These are phyloP conservation scores for Sarocladium brachiariae DNA, from an alignment of 2,329 filamentous ascomycete genomes.

Conservation along the genomic window DNA sequence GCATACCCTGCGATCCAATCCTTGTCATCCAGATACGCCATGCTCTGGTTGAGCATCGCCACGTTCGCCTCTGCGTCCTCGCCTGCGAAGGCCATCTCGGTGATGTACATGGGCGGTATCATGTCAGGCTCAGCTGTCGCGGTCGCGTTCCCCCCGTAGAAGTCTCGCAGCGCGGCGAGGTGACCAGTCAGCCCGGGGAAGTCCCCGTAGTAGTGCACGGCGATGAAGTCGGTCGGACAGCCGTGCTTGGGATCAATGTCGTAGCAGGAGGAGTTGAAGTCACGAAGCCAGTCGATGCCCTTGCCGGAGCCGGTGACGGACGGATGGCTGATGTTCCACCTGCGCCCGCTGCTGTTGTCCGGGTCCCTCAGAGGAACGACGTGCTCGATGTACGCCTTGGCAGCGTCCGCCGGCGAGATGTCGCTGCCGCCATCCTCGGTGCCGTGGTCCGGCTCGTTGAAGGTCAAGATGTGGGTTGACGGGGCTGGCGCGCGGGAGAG, in stretches of 20 bases:
- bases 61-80: slow-evolving; percentile 25
- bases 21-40: slow-evolving; percentile 26
- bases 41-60: slow-evolving; percentile 33
- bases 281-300: slow-evolving; percentile 31
- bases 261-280: slow-evolving; percentile 34
- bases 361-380: slow-evolving; percentile 27
- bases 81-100: slow-evolving; percentile 32
- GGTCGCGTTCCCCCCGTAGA: slow-evolving; percentile 21
- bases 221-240: slow-evolving; percentile 33
- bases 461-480: slow-evolving; percentile 31
- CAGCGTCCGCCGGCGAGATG: slow-evolving; percentile 31
- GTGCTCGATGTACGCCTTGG: slow-evolving; percentile 28
- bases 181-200: slow-evolving; percentile 27
- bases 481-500: slow-evolving; percentile 23
- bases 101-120: slow-evolving; percentile 30
- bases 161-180: slow-evolving; percentile 27
- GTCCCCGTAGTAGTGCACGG: slow-evolving; percentile 35
- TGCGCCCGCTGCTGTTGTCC: slow-evolving; percentile 14
- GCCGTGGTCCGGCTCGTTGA: slow-evolving; percentile 36
- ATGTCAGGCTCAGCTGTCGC: slow-evolving; percentile 11
- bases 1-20: slow-evolving; percentile 31
- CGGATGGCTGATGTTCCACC: slow-evolving; percentile 34
- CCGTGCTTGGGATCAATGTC: slow-evolving; percentile 27
- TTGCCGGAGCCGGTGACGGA: slow-evolving; percentile 31
- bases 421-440: slow-evolving; percentile 31